Conservation (phyloP, 1,139 yeast genomes). For the Scheffersomyces parashehatae region DNA sequence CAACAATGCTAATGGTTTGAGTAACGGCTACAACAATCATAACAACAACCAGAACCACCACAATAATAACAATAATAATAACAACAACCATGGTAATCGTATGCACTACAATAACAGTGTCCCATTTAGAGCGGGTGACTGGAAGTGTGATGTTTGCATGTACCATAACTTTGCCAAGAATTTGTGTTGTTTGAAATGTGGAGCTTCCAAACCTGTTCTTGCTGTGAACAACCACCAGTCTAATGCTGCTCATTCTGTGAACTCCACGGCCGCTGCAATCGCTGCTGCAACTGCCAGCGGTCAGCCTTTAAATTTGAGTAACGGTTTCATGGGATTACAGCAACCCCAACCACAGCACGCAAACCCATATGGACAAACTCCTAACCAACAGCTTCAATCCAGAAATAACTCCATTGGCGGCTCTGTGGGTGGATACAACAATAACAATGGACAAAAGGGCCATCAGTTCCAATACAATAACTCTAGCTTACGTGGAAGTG, state of each 20-base stretch:
- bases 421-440: slow-evolving; percentile 3
- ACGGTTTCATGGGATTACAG: slow-evolving; percentile 28
- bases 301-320: slow-evolving; percentile 42
- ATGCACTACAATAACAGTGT: slow-evolving; percentile 46
- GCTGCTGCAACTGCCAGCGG: slow-evolving; percentile 59
- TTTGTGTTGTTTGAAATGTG: slow-evolving; percentile 82
- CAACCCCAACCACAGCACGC: slow-evolving; percentile 31
- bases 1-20: slow-evolving; percentile 4
- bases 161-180: slow-evolving; percentile 96
- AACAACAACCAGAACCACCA: slow-evolving; percentile 11
- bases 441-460: slow-evolving; percentile 5
- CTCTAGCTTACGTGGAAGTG: slow-evolving; percentile 16
- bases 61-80: slow-evolving; percentile 18
- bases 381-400: slow-evolving; percentile 5
- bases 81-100: slow-evolving; percentile 16
- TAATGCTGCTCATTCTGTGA: slow-evolving; percentile 34
- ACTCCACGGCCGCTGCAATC: slow-evolving; percentile 51
- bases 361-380: slow-evolving; percentile 5
- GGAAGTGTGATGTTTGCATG: slow-evolving; percentile 89
- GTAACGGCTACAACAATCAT: slow-evolving; percentile 6
- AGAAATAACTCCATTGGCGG: slow-evolving; percentile 12
- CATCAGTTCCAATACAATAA: slow-evolving; percentile 11
- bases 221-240: slow-evolving; percentile 25
- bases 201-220: slow-evolving; percentile 66
- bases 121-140: slow-evolving; percentile 96